Evolutionary conservation across 164 flowering plant genomes (phyloP).

Genomic region (Paratinospora sagittata): DNA sequence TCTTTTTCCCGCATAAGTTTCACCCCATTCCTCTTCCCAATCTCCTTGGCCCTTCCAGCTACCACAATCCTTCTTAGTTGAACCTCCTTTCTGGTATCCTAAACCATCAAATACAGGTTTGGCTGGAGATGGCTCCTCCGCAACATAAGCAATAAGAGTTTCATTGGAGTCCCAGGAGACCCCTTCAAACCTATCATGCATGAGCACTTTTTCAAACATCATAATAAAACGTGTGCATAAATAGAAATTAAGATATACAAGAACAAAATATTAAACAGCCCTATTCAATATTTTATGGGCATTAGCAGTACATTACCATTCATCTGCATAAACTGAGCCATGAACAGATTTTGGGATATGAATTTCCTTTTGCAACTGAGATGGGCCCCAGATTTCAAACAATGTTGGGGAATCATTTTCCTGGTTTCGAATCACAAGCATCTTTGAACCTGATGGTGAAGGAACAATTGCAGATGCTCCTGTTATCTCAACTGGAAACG

Average conservation of each 20-base stretch:
- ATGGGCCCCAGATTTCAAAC: constrained; percentile 78
- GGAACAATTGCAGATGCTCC: constrained; percentile 74
- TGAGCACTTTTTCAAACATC: background rate
- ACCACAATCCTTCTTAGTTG: constrained; percentile 57
- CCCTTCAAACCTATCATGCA: constrained; percentile 80
- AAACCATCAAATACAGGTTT: constrained; percentile 60
- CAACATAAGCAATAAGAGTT: constrained; percentile 80
- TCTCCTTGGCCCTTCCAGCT: constrained; percentile 96
- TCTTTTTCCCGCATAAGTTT: constrained; percentile 82
- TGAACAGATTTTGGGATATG: constrained; percentile 68
- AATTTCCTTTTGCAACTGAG: constrained; percentile 75
- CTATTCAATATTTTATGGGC: background rate
- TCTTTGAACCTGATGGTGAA: constrained; percentile 86
- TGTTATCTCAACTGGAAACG: constrained; percentile 81
- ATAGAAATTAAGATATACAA: background rate
- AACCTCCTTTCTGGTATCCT: constrained; percentile 58
- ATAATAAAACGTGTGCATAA: background rate
- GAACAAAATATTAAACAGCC: background rate
- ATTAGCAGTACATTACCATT: constrained; percentile 57
- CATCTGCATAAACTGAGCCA: constrained; percentile 82
- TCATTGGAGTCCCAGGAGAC: constrained; percentile 86
- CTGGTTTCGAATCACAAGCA: constrained; percentile 64
- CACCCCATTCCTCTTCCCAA: constrained; percentile 96
- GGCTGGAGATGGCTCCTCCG: constrained; percentile 74
- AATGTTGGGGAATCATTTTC: constrained; percentile 74